Conservation (phyloP, 352 stramenopile genomes). For the Phytophthora meadii region DNA sequence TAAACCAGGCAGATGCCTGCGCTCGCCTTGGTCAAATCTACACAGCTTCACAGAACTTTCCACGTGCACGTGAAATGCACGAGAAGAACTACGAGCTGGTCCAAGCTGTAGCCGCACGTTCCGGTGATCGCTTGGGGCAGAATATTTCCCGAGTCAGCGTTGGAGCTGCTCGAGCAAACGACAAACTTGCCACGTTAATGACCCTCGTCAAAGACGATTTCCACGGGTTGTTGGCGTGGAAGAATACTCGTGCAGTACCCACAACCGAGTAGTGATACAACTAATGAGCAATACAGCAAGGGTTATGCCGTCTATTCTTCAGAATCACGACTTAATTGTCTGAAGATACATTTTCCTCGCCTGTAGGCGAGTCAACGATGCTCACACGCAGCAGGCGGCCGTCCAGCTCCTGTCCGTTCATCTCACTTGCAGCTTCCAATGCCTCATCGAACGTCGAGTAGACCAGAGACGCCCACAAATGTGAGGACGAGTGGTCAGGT, state of each 20-base stretch:
- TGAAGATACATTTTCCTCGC: constrained; percentile 6
- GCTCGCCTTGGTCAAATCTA: constrained; percentile 88
- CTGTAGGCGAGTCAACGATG: constrained; percentile 61
- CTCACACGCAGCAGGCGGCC: constrained; percentile 79
- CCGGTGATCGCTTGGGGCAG: constrained; percentile 48
- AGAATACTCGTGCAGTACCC: constrained; percentile 71
- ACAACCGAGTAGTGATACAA: constrained; percentile 42
- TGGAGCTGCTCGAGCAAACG: constrained; percentile 72
- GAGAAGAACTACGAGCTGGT: constrained; percentile 91
- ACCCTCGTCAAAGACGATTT: constrained; percentile 76
- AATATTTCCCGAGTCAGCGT: constrained; percentile 79
- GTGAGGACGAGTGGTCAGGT: constrained; percentile 63
- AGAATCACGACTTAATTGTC: constrained; percentile 13
- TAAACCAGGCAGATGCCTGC: constrained; percentile 89
- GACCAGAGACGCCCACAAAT: constrained; percentile 69
- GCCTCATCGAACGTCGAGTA: constrained; percentile 79
- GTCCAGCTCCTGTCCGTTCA: constrained; percentile 87
- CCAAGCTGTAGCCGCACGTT: constrained; percentile 50
- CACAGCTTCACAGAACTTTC: constrained; percentile 80
- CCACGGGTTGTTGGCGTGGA: constrained; percentile 76
- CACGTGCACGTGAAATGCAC: constrained; percentile 86
- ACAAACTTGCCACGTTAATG: constrained; percentile 69
- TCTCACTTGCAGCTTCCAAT: constrained; percentile 70
- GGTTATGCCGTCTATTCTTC: constrained; percentile 12
- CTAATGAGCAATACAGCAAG: constrained; percentile 6